Base-by-base conservation (phyloP, 2,329 filamentous ascomycete genomes). In the Mycogone perniciosa region DNA sequence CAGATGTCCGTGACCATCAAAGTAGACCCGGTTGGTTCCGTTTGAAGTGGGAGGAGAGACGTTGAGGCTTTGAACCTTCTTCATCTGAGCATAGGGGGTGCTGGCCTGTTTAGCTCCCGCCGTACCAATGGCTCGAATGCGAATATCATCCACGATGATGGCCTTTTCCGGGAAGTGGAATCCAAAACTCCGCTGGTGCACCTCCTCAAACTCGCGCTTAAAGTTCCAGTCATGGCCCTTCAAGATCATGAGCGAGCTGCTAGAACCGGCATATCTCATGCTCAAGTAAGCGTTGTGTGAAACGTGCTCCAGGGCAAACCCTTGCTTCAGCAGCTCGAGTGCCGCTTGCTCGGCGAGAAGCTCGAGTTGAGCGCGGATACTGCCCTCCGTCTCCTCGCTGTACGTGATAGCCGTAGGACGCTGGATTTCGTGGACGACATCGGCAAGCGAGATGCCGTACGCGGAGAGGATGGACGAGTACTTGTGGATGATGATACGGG, bases 171-270 rank as follows among this genome's bases (percentile, higher is more conserved):
- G 72, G 48, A 63, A 60, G 2, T 81, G 85, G 63, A 89, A 89
- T 2, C 85, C 85, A 59, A 89, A 89, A 59, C 88, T 86, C 59
- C 86, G 84, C 56, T 86, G 77, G 61, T 90, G 86, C 54, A 86
- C 82, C 57, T 81, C 79, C 43, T 58, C 57, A 41, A 60, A 60
- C 44, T 52, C 56, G 4, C 52, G 51, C 41, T 50, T 51, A 13
- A 59, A 59, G 29, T 62, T 48, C 60, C 60, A 60, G 46, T 60
- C 59, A 2, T 52, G 52, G 1, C 58, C 61, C 53, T 60, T 57
- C 47, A 64, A 50, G 7, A 67, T 65, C 66, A 68, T 68, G 33
- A 75, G 59, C 2, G 66, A 65, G 10, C 71, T 74, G 45, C 70
- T 71, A 2, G 69, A 69, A 8, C 72, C 72, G 1, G 65, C 63